These are phyloP conservation scores for Wickerhamiella azymoides DNA, from an alignment of 805 yeast species.

Conservation along the genomic window DNA sequence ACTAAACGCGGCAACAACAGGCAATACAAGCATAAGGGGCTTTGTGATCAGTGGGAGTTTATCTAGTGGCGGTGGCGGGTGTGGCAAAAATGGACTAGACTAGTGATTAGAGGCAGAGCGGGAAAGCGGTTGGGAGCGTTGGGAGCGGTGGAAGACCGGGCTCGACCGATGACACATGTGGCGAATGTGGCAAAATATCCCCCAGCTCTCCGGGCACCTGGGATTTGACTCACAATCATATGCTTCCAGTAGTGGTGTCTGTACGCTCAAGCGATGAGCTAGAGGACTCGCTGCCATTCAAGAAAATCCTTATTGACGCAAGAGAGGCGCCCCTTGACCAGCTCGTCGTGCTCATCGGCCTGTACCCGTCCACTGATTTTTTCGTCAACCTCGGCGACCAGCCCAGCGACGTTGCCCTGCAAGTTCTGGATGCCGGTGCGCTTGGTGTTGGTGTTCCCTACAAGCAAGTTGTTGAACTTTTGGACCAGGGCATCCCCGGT, in stretches of 20 bases:
- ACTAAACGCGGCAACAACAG: not conserved
- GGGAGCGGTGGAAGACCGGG: no score
- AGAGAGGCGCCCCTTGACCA: slow-evolving; percentile 7
- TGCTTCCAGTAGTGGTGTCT: slow-evolving; percentile 6
- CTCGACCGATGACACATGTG: no score
- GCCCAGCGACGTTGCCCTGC: slow-evolving; percentile 34
- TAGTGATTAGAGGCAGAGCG: no score
- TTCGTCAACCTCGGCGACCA: slow-evolving; percentile 18
- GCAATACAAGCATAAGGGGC: not conserved
- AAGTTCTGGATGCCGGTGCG: slow-evolving; percentile 50
- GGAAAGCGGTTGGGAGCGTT: no score
- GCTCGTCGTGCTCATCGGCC: slow-evolving; percentile 2
- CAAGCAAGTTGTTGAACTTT: slow-evolving; percentile 24
- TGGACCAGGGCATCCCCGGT: slow-evolving; percentile 39
- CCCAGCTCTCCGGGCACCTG: no score
- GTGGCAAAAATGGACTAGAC: no score
- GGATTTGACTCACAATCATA: not conserved
- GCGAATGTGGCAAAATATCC: not conserved
- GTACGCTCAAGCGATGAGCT: slow-evolving; percentile 5
- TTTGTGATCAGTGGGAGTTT: not conserved
- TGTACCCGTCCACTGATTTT: slow-evolving; percentile 17
- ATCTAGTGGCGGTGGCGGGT: no score
- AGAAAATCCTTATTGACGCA: slow-evolving; percentile 4
- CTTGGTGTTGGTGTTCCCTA: slow-evolving; percentile 31
- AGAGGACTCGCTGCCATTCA: slow-evolving; percentile 4